phyloP scores from a whole-genome alignment of 2,329 filamentous ascomycete species.

The Lecanicillium sp. region DNA sequence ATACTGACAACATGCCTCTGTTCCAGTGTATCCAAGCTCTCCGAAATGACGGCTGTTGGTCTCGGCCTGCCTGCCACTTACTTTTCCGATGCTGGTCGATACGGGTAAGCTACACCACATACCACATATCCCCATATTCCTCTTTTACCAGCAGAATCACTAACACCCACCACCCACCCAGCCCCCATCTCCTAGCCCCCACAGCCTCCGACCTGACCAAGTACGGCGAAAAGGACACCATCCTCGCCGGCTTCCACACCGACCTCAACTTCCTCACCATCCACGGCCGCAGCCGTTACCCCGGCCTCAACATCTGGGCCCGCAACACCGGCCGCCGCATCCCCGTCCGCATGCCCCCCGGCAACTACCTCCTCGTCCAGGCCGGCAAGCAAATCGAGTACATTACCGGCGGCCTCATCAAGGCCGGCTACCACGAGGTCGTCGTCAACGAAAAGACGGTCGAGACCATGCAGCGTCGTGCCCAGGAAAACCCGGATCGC shows the following conservation, averaged over 20 bases:
- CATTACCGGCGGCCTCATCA: slow-evolving; percentile 52
- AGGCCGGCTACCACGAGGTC: slow-evolving; percentile 56
- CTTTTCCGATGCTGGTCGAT: slow-evolving; percentile 47
- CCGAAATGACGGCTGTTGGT: slow-evolving; percentile 51
- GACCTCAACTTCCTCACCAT: slow-evolving; percentile 60
- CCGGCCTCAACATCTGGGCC: slow-evolving; percentile 55
- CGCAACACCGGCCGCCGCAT: slow-evolving; percentile 54
- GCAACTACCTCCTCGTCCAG: slow-evolving; percentile 52
- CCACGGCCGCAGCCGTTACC: slow-evolving; percentile 55
- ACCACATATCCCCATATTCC: slow-evolving; percentile 5
- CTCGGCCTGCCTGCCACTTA: slow-evolving; percentile 43
- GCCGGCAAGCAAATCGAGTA: slow-evolving; percentile 58
- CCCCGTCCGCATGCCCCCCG: slow-evolving; percentile 49
- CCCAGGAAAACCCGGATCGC: slow-evolving; percentile 32
- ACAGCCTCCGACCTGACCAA: slow-evolving; percentile 50
- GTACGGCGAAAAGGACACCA: slow-evolving; percentile 47
- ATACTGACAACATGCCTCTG: background rate
- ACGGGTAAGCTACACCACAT: slow-evolving; percentile 46
- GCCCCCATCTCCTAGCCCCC: slow-evolving; percentile 54
- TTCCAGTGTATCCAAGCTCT: slow-evolving; percentile 43
- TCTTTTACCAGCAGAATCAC: background rate
- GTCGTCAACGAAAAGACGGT: slow-evolving; percentile 48
- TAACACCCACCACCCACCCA: slow-evolving; percentile 18
- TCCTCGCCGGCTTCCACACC: slow-evolving; percentile 56
- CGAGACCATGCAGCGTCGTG: slow-evolving; percentile 36